Percentiles rank a stretch among this genome's conserved stretches.
phyloP scores from a whole-genome alignment of 1,284 basidiomycete genomes.

The Malassezia furfur region DNA sequence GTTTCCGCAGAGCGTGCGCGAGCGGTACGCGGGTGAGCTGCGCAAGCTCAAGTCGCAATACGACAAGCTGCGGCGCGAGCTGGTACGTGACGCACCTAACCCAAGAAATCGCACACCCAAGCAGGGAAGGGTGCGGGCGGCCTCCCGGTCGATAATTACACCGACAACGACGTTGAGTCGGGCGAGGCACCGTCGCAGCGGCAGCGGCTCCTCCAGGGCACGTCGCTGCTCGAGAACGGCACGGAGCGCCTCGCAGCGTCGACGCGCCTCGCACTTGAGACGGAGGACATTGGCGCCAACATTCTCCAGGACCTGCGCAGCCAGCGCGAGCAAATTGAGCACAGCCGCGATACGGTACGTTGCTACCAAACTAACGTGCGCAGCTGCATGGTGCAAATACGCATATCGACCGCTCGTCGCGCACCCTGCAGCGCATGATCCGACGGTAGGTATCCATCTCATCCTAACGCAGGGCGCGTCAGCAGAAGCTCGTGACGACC shows the following conservation, averaged over 20 bases:
- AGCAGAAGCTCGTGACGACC: conserved; percentile 43
- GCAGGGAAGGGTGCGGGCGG: conserved; percentile 4
- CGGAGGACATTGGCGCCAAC: conserved; percentile 86
- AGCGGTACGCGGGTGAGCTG: conserved; percentile 30
- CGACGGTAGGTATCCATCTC: conserved; percentile 51
- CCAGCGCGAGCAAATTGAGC: conserved; percentile 91
- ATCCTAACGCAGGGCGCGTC: conserved; percentile 32
- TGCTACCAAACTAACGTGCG: conserved; percentile 14
- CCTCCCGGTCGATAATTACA: conserved; percentile 7
- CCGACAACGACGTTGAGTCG: conserved; percentile 26
- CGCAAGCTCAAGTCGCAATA: conserved; percentile 28
- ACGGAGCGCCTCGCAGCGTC: conserved; percentile 71
- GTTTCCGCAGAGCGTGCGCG: conserved; percentile 60
- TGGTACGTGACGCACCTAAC: conserved; percentile 9
- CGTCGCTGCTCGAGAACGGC: conserved; percentile 49
- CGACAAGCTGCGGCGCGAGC: conserved; percentile 27
- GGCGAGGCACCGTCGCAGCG: conserved; percentile 48
- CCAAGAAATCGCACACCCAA: background rate
- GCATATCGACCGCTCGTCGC: conserved; percentile 55
- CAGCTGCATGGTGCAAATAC: conserved; percentile 55
- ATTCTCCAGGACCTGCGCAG: conserved; percentile 74
- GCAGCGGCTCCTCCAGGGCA: conserved; percentile 45
- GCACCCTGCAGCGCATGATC: conserved; percentile 58
- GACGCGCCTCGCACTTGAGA: conserved; percentile 85
- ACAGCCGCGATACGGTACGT: conserved; percentile 74